Percentiles rank a stretch among this genome's conserved stretches.
Conservation (phyloP, 805 yeast species). For the Kodamaea nitidulidarum region DNA sequence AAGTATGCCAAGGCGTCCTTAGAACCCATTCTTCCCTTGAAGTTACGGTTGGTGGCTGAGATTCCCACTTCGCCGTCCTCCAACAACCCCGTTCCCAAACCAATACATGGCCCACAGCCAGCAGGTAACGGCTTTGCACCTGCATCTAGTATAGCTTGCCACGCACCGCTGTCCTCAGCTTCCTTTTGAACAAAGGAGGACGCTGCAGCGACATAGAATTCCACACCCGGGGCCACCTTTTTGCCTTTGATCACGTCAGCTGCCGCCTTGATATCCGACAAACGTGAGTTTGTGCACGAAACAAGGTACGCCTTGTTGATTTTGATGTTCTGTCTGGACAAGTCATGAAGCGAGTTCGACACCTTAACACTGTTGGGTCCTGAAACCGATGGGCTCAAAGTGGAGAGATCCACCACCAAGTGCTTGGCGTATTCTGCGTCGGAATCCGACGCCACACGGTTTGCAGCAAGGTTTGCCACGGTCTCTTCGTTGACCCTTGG, state of each 20-base stretch:
- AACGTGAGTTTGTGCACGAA: constrained; percentile 95
- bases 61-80: constrained; percentile 97
- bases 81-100: constrained; percentile 89
- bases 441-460: constrained; percentile 51
- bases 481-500: constrained; percentile 72
- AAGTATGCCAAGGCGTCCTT: constrained; percentile 93
- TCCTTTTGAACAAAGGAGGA: constrained; percentile 89
- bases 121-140: constrained; percentile 96
- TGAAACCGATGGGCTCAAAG: constrained; percentile 83
- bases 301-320: constrained; percentile 94
- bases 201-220: constrained; percentile 97
- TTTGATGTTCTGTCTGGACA: constrained; percentile 67
- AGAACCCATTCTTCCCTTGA: constrained; percentile 99
- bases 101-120: constrained; percentile 99
- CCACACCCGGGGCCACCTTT: constrained; percentile 84
- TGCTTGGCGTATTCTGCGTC: constrained; percentile 89
- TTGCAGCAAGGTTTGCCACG: constrained; percentile 47
- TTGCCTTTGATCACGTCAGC: constrained; percentile 81
- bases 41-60: constrained; percentile 96
- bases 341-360: constrained; percentile 70
- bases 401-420: constrained; percentile 70
- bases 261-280: constrained; percentile 91
- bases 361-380: constrained; percentile 98
- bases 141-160: constrained; percentile 85
- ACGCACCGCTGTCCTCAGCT: constrained; percentile 87